A percentile compares a stretch with the other conserved stretches of the same genome.
phyloP scores from a whole-genome alignment of 495 filamentous ascomycete genomes.

The Podospora didyma region DNA sequence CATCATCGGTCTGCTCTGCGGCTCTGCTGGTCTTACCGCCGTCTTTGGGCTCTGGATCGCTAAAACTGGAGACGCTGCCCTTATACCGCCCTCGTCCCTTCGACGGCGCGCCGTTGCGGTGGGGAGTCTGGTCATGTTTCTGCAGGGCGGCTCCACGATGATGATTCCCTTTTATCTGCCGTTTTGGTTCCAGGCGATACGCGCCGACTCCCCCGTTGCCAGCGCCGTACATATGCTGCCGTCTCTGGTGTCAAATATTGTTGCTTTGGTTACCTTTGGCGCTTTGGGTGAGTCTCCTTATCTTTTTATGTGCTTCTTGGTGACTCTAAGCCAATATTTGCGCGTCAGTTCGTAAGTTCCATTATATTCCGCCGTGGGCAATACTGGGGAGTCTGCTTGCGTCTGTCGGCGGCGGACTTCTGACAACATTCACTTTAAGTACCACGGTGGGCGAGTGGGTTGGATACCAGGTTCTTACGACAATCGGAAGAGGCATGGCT shows the following conservation, averaged over 20 bases:
- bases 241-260: slow-evolving; percentile 51
- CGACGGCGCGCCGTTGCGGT: slow-evolving; percentile 59
- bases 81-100: slow-evolving; percentile 63
- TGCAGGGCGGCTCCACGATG: slow-evolving; percentile 56
- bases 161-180: slow-evolving; percentile 63
- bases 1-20: slow-evolving; percentile 57
- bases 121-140: slow-evolving; percentile 48
- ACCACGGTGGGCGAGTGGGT: slow-evolving; percentile 49
- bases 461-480: slow-evolving; percentile 53
- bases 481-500: neutral
- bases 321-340: slow-evolving; percentile 35
- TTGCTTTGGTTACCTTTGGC: neutral
- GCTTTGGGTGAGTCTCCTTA: slow-evolving; percentile 38
- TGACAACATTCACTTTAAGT: slow-evolving; percentile 49
- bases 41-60: slow-evolving; percentile 54
- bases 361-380: slow-evolving; percentile 70
- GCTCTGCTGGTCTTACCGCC: slow-evolving; percentile 27
- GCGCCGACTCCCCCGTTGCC: slow-evolving; percentile 57
- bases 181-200: slow-evolving; percentile 81
- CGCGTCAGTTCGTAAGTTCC: slow-evolving; percentile 32
- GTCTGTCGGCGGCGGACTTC: slow-evolving; percentile 60
- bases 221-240: slow-evolving; percentile 69
- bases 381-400: slow-evolving; percentile 52
- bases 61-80: slow-evolving; percentile 53
- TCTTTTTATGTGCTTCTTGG: slow-evolving; percentile 42